Percentiles rank a stretch among this genome's conserved stretches.
phyloP scores from a whole-genome alignment of 1,139 yeast genomes.

The Saccharomyces hybrid region DNA sequence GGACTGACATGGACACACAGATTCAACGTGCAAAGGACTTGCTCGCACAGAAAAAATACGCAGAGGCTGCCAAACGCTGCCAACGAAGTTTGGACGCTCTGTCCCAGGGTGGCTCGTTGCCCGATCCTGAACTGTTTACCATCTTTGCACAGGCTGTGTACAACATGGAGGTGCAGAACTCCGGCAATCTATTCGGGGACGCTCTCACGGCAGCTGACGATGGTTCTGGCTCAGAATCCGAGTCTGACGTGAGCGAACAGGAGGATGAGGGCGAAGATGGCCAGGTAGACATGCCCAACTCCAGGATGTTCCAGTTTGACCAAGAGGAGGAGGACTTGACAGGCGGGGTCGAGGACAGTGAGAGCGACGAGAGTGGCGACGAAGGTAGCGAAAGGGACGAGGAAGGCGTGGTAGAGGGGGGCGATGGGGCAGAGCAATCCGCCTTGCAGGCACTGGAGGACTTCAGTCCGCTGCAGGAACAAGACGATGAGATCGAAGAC shows the following conservation, averaged over 20 bases:
- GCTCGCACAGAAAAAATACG: constrained; percentile 52
- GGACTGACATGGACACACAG: background rate
- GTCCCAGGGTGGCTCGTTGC: background rate
- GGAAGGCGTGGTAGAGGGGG: constrained; percentile 24
- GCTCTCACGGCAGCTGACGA: constrained; percentile 44
- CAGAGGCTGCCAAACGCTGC: constrained; percentile 59
- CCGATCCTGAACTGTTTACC: background rate
- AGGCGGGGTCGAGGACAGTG: constrained; percentile 31
- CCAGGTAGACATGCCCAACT: constrained; percentile 28
- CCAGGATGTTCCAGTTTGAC: constrained; percentile 49
- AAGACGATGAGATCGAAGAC: constrained; percentile 10
- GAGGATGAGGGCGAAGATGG: constrained; percentile 23
- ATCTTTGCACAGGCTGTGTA: background rate
- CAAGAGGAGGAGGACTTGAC: constrained; percentile 40
- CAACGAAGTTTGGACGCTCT: constrained; percentile 64
- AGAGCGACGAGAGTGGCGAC: constrained; percentile 26
- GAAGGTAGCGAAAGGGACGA: constrained; percentile 32
- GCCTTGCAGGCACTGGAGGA: constrained; percentile 1
- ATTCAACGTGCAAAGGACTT: background rate
- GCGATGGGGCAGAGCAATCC: constrained; percentile 12
- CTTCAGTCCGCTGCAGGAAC: constrained; percentile 4
- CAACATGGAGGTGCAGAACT: background rate
- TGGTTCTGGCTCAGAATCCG: constrained; percentile 14
- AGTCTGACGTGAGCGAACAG: constrained; percentile 12
- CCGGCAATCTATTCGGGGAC: background rate